These are phyloP conservation scores for Aciculosporium take DNA, from an alignment of 2,329 filamentous ascomycete genomes.

Conservation along the genomic window DNA sequence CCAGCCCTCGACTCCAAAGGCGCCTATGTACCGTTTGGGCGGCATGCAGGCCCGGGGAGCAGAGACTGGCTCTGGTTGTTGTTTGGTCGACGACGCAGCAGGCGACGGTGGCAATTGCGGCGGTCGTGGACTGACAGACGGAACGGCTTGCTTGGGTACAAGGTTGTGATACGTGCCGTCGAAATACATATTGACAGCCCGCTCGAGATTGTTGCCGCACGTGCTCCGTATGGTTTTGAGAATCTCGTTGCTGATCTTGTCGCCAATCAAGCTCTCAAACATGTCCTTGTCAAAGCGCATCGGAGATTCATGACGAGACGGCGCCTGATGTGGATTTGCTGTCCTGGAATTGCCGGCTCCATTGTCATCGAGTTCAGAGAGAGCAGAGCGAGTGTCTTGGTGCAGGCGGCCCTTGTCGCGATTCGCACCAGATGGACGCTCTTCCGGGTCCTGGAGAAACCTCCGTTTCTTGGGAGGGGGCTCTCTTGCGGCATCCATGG, in stretches of 20 bases:
- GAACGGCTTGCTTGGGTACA: slow-evolving; percentile 12
- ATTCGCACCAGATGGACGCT: slow-evolving; percentile 15
- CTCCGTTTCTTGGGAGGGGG: slow-evolving; percentile 32
- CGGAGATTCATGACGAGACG: slow-evolving; percentile 12
- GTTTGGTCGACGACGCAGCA: background rate
- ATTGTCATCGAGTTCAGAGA: slow-evolving; percentile 8
- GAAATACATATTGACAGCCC: slow-evolving; percentile 55
- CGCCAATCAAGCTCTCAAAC: slow-evolving; percentile 47
- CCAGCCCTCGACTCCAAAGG: slow-evolving; percentile 87
- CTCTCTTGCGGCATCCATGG: slow-evolving; percentile 22
- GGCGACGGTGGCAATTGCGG: background rate
- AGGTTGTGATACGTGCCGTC: slow-evolving; percentile 51
- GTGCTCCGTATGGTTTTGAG: slow-evolving; percentile 36
- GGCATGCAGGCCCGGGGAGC: slow-evolving; percentile 18
- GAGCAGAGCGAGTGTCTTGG: slow-evolving; percentile 6
- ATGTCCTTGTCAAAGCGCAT: slow-evolving; percentile 39
- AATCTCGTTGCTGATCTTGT: slow-evolving; percentile 34
- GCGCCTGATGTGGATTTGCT: slow-evolving; percentile 5
- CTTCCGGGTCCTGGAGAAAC: slow-evolving; percentile 22
- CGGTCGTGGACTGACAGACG: background rate
- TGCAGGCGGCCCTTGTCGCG: slow-evolving; percentile 10
- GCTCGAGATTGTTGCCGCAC: slow-evolving; percentile 44
- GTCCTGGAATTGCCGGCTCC: slow-evolving; percentile 3
- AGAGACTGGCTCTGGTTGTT: background rate
- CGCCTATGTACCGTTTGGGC: slow-evolving; percentile 61